Evolutionary conservation across 768 basidiomycete genomes (phyloP), one percentile per base, ranked within the genome.

Genomic region (Pholiota conissans): DNA sequence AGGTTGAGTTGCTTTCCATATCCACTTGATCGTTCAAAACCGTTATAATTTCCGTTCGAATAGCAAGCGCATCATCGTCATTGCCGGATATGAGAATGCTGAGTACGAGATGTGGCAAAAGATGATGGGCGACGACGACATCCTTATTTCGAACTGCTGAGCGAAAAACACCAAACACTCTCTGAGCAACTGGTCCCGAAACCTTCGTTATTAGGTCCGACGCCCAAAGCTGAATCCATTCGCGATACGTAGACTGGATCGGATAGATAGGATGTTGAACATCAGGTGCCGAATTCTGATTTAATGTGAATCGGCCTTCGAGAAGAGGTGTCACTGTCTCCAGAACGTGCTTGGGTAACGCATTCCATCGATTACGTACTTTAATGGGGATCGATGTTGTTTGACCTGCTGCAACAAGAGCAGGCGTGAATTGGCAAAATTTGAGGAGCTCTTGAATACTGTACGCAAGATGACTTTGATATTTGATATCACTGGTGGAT

Each of bases 201-300:
- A 82, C 85, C 55, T 77, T 81, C 10, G 82, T 78, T 54, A 98
- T 91, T 32, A 99, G 81, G 69, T 93, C 81, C 9, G 82, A 77
- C 1, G 93, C 87, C 94, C 95, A 98, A 0, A 83, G 69, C 62
- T 96, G 94, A 30, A 98, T 83, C 97, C 97, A 99, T 71, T 98
- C 95, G 39, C 95, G 86, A 72, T 98, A 99, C 0, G 93, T 96
- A 2, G 83, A 69, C 56, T 86, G 81, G 4, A 74, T 73, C 0
- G 84, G 80, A 72, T 98, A 99, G 55, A 98, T 86, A 2, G 96
- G 95, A 61, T 87, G 84, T 49, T 76, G 71, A 18, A 77, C 68
- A 2, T 74, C 63, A 10, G 74, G 75, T 2, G 71, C 65, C 1
- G 70, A 65, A 7, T 75, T 76, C 26, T 80, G 76, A 14, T 78